Evolutionary conservation across 2,329 filamentous ascomycete species (phyloP).

Genomic region (Cladophialophora immunda): DNA sequence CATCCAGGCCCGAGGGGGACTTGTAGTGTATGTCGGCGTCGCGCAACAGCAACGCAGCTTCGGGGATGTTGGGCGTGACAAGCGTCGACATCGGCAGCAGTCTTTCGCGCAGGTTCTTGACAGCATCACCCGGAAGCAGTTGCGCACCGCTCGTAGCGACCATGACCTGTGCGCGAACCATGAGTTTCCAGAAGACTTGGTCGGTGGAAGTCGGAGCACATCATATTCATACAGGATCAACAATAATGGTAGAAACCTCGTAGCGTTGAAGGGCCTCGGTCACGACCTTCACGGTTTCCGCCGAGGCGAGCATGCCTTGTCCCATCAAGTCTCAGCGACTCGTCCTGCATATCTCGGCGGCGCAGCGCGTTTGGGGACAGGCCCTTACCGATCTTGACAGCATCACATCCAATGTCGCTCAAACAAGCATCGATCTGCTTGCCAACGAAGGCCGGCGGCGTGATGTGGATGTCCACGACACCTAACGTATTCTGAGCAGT

Average conservation of each 20-base stretch:
- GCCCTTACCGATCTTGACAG: slow-evolving; percentile 85
- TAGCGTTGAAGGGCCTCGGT: slow-evolving; percentile 69
- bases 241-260: slow-evolving; percentile 59
- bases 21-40: slow-evolving; percentile 47
- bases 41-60: slow-evolving; percentile 55
- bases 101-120: slow-evolving; percentile 50
- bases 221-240: slow-evolving; percentile 75
- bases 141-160: slow-evolving; percentile 64
- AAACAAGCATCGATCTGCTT: slow-evolving; percentile 88
- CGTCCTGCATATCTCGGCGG: neutral
- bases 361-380: neutral
- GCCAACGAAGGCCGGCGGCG: slow-evolving; percentile 78
- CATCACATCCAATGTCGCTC: slow-evolving; percentile 84
- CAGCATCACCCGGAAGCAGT: slow-evolving; percentile 54
- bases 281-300: slow-evolving; percentile 73
- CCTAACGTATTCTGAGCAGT: slow-evolving; percentile 95
- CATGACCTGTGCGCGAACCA: slow-evolving; percentile 74
- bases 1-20: slow-evolving; percentile 59
- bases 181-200: slow-evolving; percentile 16
- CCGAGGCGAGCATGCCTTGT: slow-evolving; percentile 81
- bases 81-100: slow-evolving; percentile 56
- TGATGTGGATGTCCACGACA: slow-evolving; percentile 80
- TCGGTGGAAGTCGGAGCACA: slow-evolving; percentile 11
- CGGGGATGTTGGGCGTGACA: slow-evolving; percentile 60
- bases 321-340: slow-evolving; percentile 1